These are phyloP conservation scores for Ceratocystis huliohia DNA, from an alignment of 2,329 filamentous ascomycete genomes.

Conservation along the genomic window DNA sequence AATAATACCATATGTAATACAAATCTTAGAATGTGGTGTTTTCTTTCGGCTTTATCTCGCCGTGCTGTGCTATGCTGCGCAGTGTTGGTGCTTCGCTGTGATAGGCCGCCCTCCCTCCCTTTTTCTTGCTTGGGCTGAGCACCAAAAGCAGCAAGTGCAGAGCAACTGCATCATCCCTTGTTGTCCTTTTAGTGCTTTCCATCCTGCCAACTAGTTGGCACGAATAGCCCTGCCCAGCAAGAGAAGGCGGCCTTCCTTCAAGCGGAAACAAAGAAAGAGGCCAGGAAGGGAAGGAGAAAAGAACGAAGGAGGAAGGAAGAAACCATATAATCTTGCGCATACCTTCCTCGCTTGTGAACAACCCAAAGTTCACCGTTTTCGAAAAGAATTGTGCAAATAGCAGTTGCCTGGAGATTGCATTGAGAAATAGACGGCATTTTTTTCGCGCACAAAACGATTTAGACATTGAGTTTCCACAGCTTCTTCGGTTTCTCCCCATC, in stretches of 20 bases:
- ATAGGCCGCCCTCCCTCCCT: background rate
- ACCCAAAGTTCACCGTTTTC: background rate
- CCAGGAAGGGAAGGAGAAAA: background rate
- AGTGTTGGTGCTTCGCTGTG: background rate
- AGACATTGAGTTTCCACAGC: background rate
- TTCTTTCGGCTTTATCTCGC: background rate
- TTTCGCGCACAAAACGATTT: slow-evolving; percentile 6
- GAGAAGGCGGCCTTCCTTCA: background rate
- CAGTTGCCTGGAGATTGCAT: slow-evolving; percentile 6
- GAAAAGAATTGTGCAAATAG: slow-evolving; percentile 3
- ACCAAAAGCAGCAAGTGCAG: slow-evolving; percentile 2
- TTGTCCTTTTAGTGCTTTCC: slow-evolving; percentile 2
- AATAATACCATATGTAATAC: background rate
- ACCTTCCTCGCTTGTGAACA: slow-evolving; percentile 3
- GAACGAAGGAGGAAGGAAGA: background rate
- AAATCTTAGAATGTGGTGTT: background rate
- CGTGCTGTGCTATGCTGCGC: background rate
- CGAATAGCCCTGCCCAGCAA: slow-evolving; percentile 1
- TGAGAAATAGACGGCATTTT: slow-evolving; percentile 5
- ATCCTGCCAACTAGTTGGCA: background rate
- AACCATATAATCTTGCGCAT: slow-evolving; percentile 11
- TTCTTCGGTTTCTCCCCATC: background rate
- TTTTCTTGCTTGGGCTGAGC: background rate
- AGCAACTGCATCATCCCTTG: background rate
- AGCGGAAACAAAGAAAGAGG: background rate